These are phyloP conservation scores for Patellifolia procumbens DNA, from an alignment of 179 eudicot genomes.

Conservation along the genomic window DNA sequence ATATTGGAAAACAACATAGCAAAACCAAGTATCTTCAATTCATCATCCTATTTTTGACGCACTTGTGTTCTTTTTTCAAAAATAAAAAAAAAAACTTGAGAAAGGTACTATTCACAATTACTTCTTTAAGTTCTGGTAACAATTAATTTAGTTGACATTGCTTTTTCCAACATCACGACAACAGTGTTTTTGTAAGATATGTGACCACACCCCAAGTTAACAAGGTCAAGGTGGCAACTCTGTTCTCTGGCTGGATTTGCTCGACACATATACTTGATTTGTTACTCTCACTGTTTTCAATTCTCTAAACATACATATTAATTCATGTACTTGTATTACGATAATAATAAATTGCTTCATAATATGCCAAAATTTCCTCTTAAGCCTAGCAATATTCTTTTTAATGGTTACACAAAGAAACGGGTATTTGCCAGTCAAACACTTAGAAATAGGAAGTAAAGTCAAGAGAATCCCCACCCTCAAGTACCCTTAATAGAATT, in stretches of 20 bases:
- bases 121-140: too few species aligned
- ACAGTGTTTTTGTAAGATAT: not conserved
- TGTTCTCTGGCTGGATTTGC: not conserved
- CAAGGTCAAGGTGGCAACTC: not conserved
- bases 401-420: too few species aligned
- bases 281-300: not conserved
- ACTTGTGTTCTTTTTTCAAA: too few species aligned
- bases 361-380: not conserved
- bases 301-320: not conserved
- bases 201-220: not conserved
- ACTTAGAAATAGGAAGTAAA: too few species aligned
- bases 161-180: constrained; percentile 1
- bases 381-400: too few species aligned
- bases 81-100: not conserved
- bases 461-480: too few species aligned
- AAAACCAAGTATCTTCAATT: too few species aligned
- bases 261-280: not conserved
- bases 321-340: not conserved
- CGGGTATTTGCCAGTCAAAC: too few species aligned
- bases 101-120: not conserved
- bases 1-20: too few species aligned
- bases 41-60: too few species aligned
- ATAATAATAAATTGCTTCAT: not conserved
- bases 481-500: too few species aligned
- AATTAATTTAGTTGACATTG: not conserved